These are phyloP conservation scores for Serendipita sp. DNA, from an alignment of 768 basidiomycete genomes.

Conservation along the genomic window DNA sequence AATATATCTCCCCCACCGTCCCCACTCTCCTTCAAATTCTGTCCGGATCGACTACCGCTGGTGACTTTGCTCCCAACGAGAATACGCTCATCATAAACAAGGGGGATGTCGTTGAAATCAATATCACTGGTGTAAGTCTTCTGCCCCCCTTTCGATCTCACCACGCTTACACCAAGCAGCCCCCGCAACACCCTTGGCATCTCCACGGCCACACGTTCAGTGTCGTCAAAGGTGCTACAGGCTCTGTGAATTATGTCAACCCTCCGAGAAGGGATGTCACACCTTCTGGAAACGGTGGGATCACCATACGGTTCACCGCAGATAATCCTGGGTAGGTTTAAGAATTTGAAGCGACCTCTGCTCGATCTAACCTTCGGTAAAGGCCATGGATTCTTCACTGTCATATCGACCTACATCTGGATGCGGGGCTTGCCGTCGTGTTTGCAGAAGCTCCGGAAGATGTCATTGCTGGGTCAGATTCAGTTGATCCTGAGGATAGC, in stretches of 20 bases:
- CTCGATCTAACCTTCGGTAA: neutral
- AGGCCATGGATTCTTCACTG: slow-evolving; percentile 6
- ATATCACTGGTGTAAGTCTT: neutral
- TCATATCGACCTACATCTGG: slow-evolving; percentile 6
- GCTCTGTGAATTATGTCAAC: slow-evolving; percentile 1
- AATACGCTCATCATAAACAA: slow-evolving; percentile 8
- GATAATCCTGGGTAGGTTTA: neutral
- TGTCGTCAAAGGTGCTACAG: neutral
- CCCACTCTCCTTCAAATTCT: slow-evolving; percentile 6
- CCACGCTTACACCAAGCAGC: neutral
- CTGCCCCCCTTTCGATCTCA: neutral
- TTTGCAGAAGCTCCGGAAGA: slow-evolving; percentile 1
- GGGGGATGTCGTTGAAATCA: neutral
- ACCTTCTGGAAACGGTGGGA: neutral
- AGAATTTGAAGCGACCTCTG: neutral
- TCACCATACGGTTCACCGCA: neutral
- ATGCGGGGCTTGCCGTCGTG: slow-evolving; percentile 6
- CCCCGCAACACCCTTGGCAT: neutral
- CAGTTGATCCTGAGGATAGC: neutral
- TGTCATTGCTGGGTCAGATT: neutral
- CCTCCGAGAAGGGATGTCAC: slow-evolving; percentile 6
- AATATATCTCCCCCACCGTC: neutral
- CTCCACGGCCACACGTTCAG: slow-evolving; percentile 5
- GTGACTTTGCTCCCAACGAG: slow-evolving; percentile 8
- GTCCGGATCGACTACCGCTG: neutral